These are phyloP conservation scores for Stromatinia cepivora DNA, from an alignment of 2,329 filamentous ascomycete genomes.

Conservation along the genomic window DNA sequence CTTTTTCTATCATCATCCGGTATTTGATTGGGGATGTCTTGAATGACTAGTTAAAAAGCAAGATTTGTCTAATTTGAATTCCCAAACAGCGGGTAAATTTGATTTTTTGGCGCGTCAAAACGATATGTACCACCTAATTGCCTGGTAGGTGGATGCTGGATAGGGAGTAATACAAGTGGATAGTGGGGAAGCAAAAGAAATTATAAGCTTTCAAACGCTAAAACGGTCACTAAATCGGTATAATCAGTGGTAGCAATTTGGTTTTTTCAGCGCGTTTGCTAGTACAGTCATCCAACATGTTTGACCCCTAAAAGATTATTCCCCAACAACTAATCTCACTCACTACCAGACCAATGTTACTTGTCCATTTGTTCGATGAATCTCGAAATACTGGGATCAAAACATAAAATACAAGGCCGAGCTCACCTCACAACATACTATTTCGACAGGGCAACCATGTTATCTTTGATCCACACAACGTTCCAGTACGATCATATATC, in stretches of 20 bases:
- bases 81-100: conserved; percentile 10
- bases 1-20: background rate
- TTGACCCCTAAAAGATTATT: background rate
- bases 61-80: background rate
- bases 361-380: background rate
- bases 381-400: background rate
- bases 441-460: conserved; percentile 15
- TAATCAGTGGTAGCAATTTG: background rate
- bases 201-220: conserved; percentile 12
- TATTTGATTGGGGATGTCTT: background rate
- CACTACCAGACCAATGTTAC: background rate
- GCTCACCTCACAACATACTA: conserved; percentile 1
- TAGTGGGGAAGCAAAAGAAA: conserved; percentile 2
- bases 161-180: background rate
- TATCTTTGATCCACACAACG: conserved; percentile 16
- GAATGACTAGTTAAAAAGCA: conserved; percentile 4
- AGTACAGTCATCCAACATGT: conserved; percentile 7
- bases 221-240: background rate
- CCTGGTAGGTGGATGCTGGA: background rate
- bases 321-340: background rate
- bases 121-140: background rate
- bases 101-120: conserved; percentile 15
- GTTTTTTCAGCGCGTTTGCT: conserved; percentile 3
- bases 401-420: background rate
- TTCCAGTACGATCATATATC: conserved; percentile 15